Evolutionary conservation across 2,329 filamentous ascomycete genomes (phyloP).

Genomic region (Didymella pinodella): DNA sequence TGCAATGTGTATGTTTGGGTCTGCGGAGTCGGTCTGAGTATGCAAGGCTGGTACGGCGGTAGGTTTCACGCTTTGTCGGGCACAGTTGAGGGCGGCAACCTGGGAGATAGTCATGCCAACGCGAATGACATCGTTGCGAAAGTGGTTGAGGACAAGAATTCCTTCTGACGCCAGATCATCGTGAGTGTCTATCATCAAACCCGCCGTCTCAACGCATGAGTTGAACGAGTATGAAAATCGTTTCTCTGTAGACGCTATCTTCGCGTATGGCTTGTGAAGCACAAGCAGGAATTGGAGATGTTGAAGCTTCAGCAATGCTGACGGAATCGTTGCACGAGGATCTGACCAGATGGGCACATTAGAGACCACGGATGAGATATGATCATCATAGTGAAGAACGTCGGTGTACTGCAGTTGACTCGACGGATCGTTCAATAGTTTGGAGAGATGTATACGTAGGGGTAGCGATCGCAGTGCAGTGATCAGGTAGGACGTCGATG

Average conservation of each 20-base stretch:
- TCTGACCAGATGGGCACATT: slow-evolving; percentile 39
- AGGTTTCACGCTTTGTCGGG: slow-evolving; percentile 14
- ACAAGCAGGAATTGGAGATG: slow-evolving; percentile 47
- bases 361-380: slow-evolving; percentile 36
- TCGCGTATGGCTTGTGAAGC: slow-evolving; percentile 47
- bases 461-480: slow-evolving; percentile 37
- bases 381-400: slow-evolving; percentile 44
- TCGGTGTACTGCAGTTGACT: slow-evolving; percentile 42
- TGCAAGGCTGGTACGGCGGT: slow-evolving; percentile 8
- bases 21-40: slow-evolving; percentile 13
- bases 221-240: slow-evolving; percentile 46
- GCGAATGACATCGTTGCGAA: slow-evolving; percentile 44
- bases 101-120: slow-evolving; percentile 38
- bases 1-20: slow-evolving; percentile 4
- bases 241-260: slow-evolving; percentile 31
- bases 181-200: slow-evolving; percentile 36
- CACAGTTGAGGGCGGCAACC: slow-evolving; percentile 39
- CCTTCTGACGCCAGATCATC: slow-evolving; percentile 33
- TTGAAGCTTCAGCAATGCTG: slow-evolving; percentile 42
- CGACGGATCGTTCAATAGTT: slow-evolving; percentile 45
- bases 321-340: slow-evolving; percentile 25
- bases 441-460: slow-evolving; percentile 43
- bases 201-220: slow-evolving; percentile 39
- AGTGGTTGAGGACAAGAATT: slow-evolving; percentile 34
- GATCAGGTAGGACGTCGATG: slow-evolving; percentile 41